phyloP scores from a whole-genome alignment of 176 grass and related monocot species.

The Pontederia paniculata region DNA sequence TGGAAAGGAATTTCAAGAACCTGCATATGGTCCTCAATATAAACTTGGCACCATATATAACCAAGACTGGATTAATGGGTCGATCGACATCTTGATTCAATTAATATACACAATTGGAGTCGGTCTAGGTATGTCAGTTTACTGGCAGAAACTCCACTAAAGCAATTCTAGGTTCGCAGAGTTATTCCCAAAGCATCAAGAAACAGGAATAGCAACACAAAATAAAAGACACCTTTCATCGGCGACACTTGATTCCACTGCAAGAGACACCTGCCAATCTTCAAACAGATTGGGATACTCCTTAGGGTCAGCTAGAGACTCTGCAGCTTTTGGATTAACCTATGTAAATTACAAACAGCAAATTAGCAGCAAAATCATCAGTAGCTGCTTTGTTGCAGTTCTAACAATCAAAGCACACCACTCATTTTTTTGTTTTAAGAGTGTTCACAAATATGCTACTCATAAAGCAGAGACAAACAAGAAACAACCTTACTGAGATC shows the following conservation, averaged over 20 bases:
- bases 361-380: neutral
- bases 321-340: constrained; percentile 92
- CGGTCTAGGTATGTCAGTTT: too few relatives aligned
- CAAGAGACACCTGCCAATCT: constrained; percentile 84
- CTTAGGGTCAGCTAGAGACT: constrained; percentile 89
- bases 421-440: neutral
- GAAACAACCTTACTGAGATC: constrained; percentile 72
- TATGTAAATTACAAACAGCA: constrained; percentile 24
- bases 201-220: neutral
- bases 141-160: too few relatives aligned
- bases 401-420: neutral
- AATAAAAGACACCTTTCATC: constrained; percentile 14
- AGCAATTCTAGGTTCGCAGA: too few relatives aligned
- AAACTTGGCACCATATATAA: too few relatives aligned
- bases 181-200: neutral
- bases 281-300: constrained; percentile 98
- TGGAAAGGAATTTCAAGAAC: too few relatives aligned
- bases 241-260: constrained; percentile 49
- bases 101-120: too few relatives aligned
- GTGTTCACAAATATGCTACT: neutral
- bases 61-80: too few relatives aligned
- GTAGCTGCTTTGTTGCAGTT: too few relatives aligned
- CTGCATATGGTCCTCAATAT: too few relatives aligned
- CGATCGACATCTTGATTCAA: too few relatives aligned
- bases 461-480: constrained; percentile 17